Conservation (phyloP, 2,329 filamentous ascomycete genomes). For the Colletotrichum sp. region DNA sequence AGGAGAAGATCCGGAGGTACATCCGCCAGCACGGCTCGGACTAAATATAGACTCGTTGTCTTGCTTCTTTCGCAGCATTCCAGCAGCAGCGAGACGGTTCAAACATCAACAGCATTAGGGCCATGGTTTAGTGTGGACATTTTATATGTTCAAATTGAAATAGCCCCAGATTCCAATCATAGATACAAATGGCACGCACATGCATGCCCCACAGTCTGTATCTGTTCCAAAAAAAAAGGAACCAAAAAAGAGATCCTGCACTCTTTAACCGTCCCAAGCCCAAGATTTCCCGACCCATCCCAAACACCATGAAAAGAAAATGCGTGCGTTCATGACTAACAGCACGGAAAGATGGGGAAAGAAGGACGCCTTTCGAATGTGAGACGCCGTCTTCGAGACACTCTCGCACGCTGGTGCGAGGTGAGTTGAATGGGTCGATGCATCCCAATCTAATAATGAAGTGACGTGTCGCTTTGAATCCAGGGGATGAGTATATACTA, state of each 20-base stretch:
- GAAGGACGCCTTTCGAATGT: slow-evolving; percentile 1
- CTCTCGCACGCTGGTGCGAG: not conserved
- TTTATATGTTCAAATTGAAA: slow-evolving; percentile 2
- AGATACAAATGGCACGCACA: not conserved
- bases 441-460: slow-evolving; percentile 5
- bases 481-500: not conserved
- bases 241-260: not conserved
- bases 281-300: not conserved
- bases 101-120: not conserved
- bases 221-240: not conserved
- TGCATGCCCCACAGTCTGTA: not conserved
- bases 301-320: not conserved
- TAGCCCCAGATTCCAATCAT: not conserved
- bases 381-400: not conserved
- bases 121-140: not conserved
- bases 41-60: not conserved
- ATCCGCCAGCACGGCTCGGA: slow-evolving; percentile 19
- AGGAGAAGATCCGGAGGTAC: slow-evolving; percentile 26
- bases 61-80: not conserved
- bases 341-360: not conserved
- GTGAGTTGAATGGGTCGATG: not conserved
- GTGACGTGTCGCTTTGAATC: not conserved
- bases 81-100: not conserved
- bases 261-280: not conserved
- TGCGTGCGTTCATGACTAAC: not conserved